Evolutionary conservation across 192 early-diverging fungal species (phyloP).

Genomic region (Gonapodya prolifera): DNA sequence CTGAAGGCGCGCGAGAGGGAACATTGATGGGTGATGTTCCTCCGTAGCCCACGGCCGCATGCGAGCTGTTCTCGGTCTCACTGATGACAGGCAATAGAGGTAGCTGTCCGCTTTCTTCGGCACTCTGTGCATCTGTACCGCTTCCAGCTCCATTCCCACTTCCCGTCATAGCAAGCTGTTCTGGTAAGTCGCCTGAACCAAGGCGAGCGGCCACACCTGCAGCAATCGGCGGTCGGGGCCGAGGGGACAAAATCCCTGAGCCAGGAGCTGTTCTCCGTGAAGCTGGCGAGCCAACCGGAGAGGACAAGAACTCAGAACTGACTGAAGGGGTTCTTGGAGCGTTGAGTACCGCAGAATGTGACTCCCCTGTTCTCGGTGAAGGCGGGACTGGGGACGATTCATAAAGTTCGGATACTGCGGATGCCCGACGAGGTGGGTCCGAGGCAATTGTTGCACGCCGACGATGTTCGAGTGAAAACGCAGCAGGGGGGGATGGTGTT

Average conservation of each 20-base stretch:
- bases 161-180: background rate
- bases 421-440: background rate
- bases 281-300: background rate
- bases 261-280: background rate
- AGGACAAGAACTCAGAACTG: background rate
- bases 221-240: background rate
- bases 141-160: background rate
- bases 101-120: too few species aligned
- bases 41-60: too few species aligned
- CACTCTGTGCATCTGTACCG: background rate
- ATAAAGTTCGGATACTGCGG: background rate
- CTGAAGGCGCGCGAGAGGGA: background rate
- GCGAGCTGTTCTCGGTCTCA: too few species aligned
- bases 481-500: background rate
- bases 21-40: background rate
- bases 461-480: background rate
- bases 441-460: background rate
- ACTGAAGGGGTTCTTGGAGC: background rate
- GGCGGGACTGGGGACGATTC: background rate
- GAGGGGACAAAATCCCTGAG: background rate
- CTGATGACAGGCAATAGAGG: too few species aligned
- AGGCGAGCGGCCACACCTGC: background rate
- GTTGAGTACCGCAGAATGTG: too few species aligned
- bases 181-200: background rate
- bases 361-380: too few species aligned